Evolutionary conservation across 306 rosid species (phyloP).

Genomic region (Crataegus laevigata): DNA sequence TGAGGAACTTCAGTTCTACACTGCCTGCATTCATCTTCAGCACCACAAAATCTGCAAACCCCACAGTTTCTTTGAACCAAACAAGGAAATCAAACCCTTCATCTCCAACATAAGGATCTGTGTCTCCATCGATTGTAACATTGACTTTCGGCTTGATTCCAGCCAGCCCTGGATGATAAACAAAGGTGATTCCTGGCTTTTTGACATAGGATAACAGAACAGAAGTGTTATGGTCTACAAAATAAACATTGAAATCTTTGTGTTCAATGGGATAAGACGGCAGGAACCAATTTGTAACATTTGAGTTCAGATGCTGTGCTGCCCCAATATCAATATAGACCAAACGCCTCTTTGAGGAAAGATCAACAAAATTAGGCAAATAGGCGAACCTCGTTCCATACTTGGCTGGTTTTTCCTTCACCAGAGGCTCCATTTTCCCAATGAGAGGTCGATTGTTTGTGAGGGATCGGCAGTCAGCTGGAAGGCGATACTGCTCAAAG

Average conservation of each 20-base stretch:
- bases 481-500: constrained; percentile 34
- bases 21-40: constrained; percentile 74
- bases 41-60: constrained; percentile 64
- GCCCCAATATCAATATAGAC: constrained; percentile 71
- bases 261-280: constrained; percentile 59
- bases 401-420: constrained; percentile 27
- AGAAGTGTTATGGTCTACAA: constrained; percentile 73
- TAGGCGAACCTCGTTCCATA: constrained; percentile 26
- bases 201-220: constrained; percentile 51
- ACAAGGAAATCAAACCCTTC: constrained; percentile 63
- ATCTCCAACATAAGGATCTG: constrained; percentile 50
- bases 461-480: constrained; percentile 52
- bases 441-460: constrained; percentile 41
- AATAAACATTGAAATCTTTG: constrained; percentile 51
- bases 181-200: constrained; percentile 68
- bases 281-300: constrained; percentile 51
- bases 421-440: constrained; percentile 55
- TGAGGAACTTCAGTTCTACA: constrained; percentile 56
- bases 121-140: constrained; percentile 7
- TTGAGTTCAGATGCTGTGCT: constrained; percentile 34
- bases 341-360: constrained; percentile 39
- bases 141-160: constrained; percentile 18
- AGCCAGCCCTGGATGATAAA: constrained; percentile 78
- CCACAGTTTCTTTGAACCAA: constrained; percentile 82
- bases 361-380: constrained; percentile 54